phyloP scores from a whole-genome alignment of 1,139 yeast genomes.

The Blastobotrys arbuscula region DNA sequence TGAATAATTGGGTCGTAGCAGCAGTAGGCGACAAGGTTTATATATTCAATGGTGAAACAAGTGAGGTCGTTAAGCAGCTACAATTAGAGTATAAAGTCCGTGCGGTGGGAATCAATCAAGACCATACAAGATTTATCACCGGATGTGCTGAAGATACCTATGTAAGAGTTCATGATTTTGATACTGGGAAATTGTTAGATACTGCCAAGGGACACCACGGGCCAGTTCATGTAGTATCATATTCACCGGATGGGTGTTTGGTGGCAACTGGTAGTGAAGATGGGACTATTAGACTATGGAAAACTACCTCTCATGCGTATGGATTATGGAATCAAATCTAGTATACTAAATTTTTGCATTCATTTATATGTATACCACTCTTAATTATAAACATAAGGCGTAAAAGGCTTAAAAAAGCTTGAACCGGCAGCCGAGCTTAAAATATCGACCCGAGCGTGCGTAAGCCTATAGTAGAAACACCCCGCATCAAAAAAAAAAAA shows the following conservation, averaged over 20 bases:
- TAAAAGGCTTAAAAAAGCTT: background rate
- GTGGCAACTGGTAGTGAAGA: slow-evolving; percentile 67
- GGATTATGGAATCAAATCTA: slow-evolving; percentile 31
- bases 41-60: slow-evolving; percentile 23
- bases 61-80: slow-evolving; percentile 21
- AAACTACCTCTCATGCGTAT: slow-evolving; percentile 30
- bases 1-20: slow-evolving; percentile 24
- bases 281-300: slow-evolving; percentile 64
- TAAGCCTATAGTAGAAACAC: too few species aligned
- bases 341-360: background rate
- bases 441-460: too few species aligned
- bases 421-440: too few species aligned
- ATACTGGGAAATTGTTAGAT: slow-evolving; percentile 29
- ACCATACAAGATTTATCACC: slow-evolving; percentile 27
- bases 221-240: slow-evolving; percentile 35
- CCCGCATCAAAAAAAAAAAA: too few species aligned
- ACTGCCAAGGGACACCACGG: slow-evolving; percentile 36
- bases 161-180: slow-evolving; percentile 34
- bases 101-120: slow-evolving; percentile 28
- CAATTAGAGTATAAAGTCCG: slow-evolving; percentile 30
- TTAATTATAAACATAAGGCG: background rate
- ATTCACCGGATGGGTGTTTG: slow-evolving; percentile 35
- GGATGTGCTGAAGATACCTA: slow-evolving; percentile 34
- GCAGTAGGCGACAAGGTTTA: slow-evolving; percentile 28
- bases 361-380: background rate